These are phyloP conservation scores for Linanthus parryae DNA, from an alignment of 148 eudicot species.

Conservation along the genomic window DNA sequence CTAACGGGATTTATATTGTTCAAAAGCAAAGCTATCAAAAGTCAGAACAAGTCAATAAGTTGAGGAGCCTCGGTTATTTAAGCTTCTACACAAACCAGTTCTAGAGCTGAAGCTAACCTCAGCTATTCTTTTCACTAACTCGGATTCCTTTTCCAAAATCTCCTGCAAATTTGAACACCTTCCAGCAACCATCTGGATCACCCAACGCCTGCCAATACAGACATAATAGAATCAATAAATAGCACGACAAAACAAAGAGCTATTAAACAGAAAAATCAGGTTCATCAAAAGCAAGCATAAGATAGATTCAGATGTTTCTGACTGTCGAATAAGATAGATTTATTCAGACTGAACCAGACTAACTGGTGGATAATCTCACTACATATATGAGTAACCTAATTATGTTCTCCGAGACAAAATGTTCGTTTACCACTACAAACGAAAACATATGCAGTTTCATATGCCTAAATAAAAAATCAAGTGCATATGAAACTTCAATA, in stretches of 20 bases:
- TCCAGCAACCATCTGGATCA: conserved; percentile 65
- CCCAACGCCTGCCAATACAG: conserved; percentile 73
- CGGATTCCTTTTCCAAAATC: conserved; percentile 72
- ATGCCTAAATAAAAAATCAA: background rate
- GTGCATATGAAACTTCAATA: too few relatives aligned
- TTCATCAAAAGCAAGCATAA: background rate
- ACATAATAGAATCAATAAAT: conserved; percentile 3
- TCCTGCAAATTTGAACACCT: conserved; percentile 49
- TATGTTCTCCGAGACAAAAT: too few relatives aligned
- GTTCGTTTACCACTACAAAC: too few relatives aligned
- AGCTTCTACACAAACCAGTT: conserved; percentile 26
- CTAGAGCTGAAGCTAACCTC: conserved; percentile 63
- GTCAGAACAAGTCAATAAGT: conserved; percentile 14
- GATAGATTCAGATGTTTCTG: too few relatives aligned
- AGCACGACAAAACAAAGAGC: background rate
- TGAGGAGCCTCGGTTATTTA: conserved; percentile 26
- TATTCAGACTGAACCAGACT: too few relatives aligned
- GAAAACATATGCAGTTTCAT: too few relatives aligned
- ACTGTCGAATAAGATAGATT: too few relatives aligned
- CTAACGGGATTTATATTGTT: too few relatives aligned
- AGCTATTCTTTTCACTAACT: conserved; percentile 65
- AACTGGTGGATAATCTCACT: too few relatives aligned
- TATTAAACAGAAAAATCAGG: background rate
- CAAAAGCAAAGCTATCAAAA: background rate
- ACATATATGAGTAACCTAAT: too few relatives aligned